Base-by-base conservation (phyloP, 371 early-diverging fungal genomes). In the Syncephalis plumigaleata region DNA sequence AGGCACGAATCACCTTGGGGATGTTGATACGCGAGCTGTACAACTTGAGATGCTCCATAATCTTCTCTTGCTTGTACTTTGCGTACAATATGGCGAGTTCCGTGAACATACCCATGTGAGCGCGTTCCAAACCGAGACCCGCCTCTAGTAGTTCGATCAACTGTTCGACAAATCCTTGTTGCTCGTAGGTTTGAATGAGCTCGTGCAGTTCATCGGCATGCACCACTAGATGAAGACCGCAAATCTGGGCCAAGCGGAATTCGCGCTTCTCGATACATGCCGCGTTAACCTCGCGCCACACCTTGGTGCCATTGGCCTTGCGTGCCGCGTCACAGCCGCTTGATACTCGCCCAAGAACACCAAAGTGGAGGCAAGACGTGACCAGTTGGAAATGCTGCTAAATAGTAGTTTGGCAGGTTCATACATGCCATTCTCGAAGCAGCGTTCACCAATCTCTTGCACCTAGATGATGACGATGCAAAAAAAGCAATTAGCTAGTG, bases 41-140 rank as follows among this genome's bases (percentile, higher is more conserved):
- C 47, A 93, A 68, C 58, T 92, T 87, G 46, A 97, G 72, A 55
- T 95, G 95, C 55, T 91, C 94, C 87, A 91, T 90, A 70, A 94
- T 75, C 39, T 79, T 71, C 50, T 91, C 94, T 1, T 91, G 87
- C 3, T 75, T 70, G 74, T 97, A 91, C 62, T 91, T 91, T 58
- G 90, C 81, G 64, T 97, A 96, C 50, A 94, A 66, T 48, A 95
- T 81, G 9, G 95, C 90, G 25, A 97, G 70, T 60, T 95, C 96
- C 0, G 98, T 97, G 58, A 97, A 97, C 94, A 97, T 94, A 39
- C 94, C 96, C 95, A 95, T 96, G 55, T 97, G 96, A 7, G 97
- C 95, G 42, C 98, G 79, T 68, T 97, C 98, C 49, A 96, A 59
- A 15, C 88, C 87, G 8, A 96, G 67, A 52, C 93, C 89, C 40